Base-by-base conservation (phyloP, 805 yeast species). In the Yarrowia bubula region DNA sequence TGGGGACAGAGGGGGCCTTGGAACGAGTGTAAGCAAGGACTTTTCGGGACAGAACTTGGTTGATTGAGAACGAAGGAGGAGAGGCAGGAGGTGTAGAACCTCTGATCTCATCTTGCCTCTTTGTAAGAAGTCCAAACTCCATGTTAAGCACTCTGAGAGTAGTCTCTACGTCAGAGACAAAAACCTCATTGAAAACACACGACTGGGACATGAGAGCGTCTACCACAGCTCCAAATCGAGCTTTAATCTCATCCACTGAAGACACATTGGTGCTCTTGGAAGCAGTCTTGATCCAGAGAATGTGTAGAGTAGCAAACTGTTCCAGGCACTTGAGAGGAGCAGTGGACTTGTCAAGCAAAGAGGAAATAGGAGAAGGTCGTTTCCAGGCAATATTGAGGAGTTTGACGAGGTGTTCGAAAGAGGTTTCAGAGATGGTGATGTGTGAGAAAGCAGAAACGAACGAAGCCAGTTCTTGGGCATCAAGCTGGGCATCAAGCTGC, bases 251-350 rank as follows among this genome's bases (percentile, higher is more conserved):
- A 13, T 55, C 61, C 22, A 55, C 61, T 11, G 47, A 38, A 39
- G 61, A 38, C 28, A 55, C 61, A 15, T 55, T 55, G 14, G 61
- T 55, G 31, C 47, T 41, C 47, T 55, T 55, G 47, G 61, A 55
- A 15, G 61, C 61, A 17, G 61, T 41, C 47, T 55, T 55, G 47
- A 55, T 55, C 61, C 61, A 55, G 35, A 55, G 31, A 46, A 55
- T 55, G 33, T 55, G 61, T 17, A 55, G 47, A 31, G 37, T 28
- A 7, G 61, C 61, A 41, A 55, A 55, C 47, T 55, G 61, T 31
- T 55, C 47, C 15, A 55, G 61, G 11, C 61, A 55, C 38, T 55
- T 38, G 22, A 55, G 47, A 11, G 61, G 61, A 6, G 61, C 2
- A 13, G 38, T 38, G 3, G 61, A 55, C 38, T 55, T 55, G 31